These are phyloP conservation scores for Oidiodendron maius DNA, from an alignment of 495 filamentous ascomycete genomes.

Conservation along the genomic window DNA sequence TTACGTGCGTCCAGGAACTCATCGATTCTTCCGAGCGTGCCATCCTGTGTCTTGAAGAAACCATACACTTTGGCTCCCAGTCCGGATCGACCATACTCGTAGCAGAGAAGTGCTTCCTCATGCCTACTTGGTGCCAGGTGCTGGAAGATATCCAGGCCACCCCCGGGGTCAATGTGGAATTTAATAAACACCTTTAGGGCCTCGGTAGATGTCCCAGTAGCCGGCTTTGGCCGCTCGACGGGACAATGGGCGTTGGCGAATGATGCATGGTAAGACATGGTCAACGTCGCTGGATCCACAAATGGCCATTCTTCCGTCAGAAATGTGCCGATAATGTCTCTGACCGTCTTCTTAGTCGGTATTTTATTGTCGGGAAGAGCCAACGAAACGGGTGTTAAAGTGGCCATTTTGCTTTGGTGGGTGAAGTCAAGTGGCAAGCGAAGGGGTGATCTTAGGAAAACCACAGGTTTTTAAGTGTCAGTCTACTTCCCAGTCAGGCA, in stretches of 20 bases:
- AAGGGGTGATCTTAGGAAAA: not conserved
- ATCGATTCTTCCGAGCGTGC: slow-evolving; percentile 24
- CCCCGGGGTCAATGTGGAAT: slow-evolving; percentile 18
- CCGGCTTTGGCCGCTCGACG: slow-evolving; percentile 21
- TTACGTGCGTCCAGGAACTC: slow-evolving; percentile 27
- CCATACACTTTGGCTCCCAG: slow-evolving; percentile 27
- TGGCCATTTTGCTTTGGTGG: slow-evolving; percentile 19
- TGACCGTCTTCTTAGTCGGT: slow-evolving; percentile 19
- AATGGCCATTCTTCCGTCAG: slow-evolving; percentile 24
- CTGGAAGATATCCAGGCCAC: slow-evolving; percentile 22
- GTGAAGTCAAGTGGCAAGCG: not conserved
- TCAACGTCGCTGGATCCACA: slow-evolving; percentile 23
- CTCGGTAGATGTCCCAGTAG: slow-evolving; percentile 11
- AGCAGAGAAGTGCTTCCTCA: slow-evolving; percentile 24
- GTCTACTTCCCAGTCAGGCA: not conserved
- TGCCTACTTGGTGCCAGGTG: slow-evolving; percentile 23
- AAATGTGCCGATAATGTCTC: slow-evolving; percentile 23
- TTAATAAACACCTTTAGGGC: slow-evolving; percentile 26
- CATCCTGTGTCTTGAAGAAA: slow-evolving; percentile 26
- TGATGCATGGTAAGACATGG: slow-evolving; percentile 17
- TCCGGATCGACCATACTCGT: slow-evolving; percentile 25
- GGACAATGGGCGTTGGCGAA: slow-evolving; percentile 24
- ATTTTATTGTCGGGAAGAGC: slow-evolving; percentile 19
- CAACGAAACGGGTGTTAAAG: slow-evolving; percentile 16
- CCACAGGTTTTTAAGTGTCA: not conserved